phyloP scores from a whole-genome alignment of 306 rosid species.

The Cicer cuneatum region DNA sequence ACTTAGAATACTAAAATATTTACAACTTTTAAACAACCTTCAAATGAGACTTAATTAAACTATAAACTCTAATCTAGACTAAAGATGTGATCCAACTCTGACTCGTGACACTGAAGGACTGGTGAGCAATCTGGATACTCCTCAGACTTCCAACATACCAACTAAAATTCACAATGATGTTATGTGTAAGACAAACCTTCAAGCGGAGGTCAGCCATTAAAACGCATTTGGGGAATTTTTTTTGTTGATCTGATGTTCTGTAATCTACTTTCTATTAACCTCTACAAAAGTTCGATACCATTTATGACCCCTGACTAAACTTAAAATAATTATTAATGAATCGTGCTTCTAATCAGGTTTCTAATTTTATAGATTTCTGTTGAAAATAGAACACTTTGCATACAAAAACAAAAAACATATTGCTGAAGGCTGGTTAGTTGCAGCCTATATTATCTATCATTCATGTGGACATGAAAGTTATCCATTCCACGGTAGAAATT shows the following conservation, averaged over 20 bases:
- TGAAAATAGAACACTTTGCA: background rate
- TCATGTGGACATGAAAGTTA: constrained; percentile 13
- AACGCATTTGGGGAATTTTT: background rate
- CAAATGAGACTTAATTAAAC: no score
- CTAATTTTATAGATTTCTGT: background rate
- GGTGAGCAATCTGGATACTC: no score
- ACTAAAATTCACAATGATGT: background rate
- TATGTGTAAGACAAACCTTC: background rate
- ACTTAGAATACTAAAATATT: no score
- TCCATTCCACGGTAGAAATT: constrained; percentile 18
- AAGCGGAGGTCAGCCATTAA: constrained; percentile 12
- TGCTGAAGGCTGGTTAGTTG: constrained; percentile 2
- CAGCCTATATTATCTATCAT: background rate
- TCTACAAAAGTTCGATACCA: constrained; percentile 6
- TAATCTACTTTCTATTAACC: constrained; percentile 3
- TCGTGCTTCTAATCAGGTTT: background rate
- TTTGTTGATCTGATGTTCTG: constrained; percentile 1
- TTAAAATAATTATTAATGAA: constrained; percentile 18
- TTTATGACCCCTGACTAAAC: constrained; percentile 10
- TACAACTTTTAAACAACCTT: no score
- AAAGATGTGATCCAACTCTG: no score
- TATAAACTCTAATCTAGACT: no score
- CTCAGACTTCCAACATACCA: background rate
- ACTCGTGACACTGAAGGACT: no score
- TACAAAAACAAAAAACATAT: constrained; percentile 4